Evolutionary conservation across 2,329 filamentous ascomycete genomes (phyloP).

Genomic region (Thielaviopsis populi): DNA sequence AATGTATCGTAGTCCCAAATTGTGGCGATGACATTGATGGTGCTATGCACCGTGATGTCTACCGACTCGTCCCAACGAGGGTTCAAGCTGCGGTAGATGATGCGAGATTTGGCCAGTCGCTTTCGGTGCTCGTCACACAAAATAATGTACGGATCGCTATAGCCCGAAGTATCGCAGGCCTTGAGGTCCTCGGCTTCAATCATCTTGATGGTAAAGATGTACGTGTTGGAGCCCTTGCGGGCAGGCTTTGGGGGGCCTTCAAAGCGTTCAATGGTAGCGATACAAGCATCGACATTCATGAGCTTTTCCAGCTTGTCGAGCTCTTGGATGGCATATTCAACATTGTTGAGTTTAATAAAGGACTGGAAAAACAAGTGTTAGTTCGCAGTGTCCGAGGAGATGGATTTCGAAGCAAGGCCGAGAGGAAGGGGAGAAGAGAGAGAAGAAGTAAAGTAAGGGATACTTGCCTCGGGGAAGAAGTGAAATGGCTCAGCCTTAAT

Average conservation of each 20-base stretch:
- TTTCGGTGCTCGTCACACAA: slow-evolving; percentile 97
- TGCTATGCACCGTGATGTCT: slow-evolving; percentile 82
- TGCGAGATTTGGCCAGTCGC: slow-evolving; percentile 82
- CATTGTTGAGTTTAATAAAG: slow-evolving; percentile 93
- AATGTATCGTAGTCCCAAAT: slow-evolving; percentile 98
- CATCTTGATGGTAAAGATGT: slow-evolving; percentile 97
- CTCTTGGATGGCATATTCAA: slow-evolving; percentile 86
- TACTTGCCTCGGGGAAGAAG: slow-evolving; percentile 72
- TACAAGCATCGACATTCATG: slow-evolving; percentile 85
- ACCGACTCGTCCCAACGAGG: slow-evolving; percentile 96
- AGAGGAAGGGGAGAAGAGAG: background rate
- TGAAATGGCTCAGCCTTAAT: slow-evolving; percentile 94
- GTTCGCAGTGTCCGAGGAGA: slow-evolving; percentile 21
- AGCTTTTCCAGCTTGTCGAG: slow-evolving; percentile 78
- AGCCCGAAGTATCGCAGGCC: slow-evolving; percentile 88
- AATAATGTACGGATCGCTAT: slow-evolving; percentile 93
- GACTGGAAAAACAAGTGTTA: slow-evolving; percentile 40
- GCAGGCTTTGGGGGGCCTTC: slow-evolving; percentile 53
- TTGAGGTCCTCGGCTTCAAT: slow-evolving; percentile 96
- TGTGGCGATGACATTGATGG: slow-evolving; percentile 88
- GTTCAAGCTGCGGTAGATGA: slow-evolving; percentile 79
- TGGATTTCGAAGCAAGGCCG: too few relatives aligned
- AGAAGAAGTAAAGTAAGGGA: background rate
- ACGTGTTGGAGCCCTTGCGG: slow-evolving; percentile 59
- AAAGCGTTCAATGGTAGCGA: slow-evolving; percentile 60